Base-by-base conservation (phyloP, 1,284 basidiomycete species). In the Melampsora americana region DNA sequence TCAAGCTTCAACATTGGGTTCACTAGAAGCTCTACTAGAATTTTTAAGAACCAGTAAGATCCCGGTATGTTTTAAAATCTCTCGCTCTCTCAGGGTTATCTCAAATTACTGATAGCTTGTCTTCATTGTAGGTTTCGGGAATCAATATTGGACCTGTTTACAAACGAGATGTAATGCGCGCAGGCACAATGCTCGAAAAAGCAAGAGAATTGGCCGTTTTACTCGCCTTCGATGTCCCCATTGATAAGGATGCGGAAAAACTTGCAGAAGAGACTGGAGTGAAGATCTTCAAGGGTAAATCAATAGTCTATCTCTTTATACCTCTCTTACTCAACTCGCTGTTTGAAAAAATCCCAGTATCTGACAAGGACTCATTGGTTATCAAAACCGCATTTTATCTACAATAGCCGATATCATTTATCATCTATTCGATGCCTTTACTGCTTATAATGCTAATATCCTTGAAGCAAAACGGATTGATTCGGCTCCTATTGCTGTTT, bases 71-170 rank as follows among this genome's bases (percentile, higher is more conserved):
- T 44, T 9, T 20, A 39, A 42, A 11, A 1, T 44, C 16, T 44
- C 14, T 16, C 42, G 14, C 11, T 42, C 39, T 42, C n/a, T 20
- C 18, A 20, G 18, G 32, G 11, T 20, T 7, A 35, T 28, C 32
- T 26, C 61, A 62, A 62, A 12, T 32, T 28, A 66, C 14, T 39
- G 30, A 20, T 35, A 39, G 26, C 46, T 42, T 71, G n/a, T 28
- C 5, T 61, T 69, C 44, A 60, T 26, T n/a, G n/a, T 9, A 69
- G 26, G 6, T 97, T 1, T 93, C 92, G 53, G 93, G 93, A 60
- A 96, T 99, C 85, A 97, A 96, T 84, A 97, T 99, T 78, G 96
- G 96, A 11, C 95, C 96, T 18, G 92, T 99, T 14, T 92, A 95
- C 86, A 96, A 95, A 86, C 92, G 89, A 83, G 94, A 98, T 81